Conservation (phyloP, 2,329 filamentous ascomycete species). For the Bipolaris sorokiniana region DNA sequence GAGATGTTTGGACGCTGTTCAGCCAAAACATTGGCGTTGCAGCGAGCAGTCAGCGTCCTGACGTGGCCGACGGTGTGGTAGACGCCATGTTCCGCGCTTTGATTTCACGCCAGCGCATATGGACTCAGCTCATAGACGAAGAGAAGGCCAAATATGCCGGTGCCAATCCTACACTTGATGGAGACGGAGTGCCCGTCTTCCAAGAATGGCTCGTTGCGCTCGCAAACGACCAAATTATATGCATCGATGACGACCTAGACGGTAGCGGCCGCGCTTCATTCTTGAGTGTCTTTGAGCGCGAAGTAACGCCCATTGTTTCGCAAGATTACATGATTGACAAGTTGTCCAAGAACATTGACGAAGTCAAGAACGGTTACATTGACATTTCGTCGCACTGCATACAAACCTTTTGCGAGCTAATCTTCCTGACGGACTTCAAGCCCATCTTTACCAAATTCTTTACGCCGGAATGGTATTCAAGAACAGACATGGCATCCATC, state of each 20-base stretch:
- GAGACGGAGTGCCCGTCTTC: conserved; percentile 75
- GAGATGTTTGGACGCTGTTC: conserved; percentile 97
- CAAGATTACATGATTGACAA: conserved; percentile 73
- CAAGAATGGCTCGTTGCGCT: conserved; percentile 95
- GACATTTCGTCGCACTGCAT: conserved; percentile 95
- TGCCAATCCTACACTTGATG: conserved; percentile 62
- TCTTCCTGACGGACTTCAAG: conserved; percentile 90
- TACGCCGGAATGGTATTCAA: conserved; percentile 85
- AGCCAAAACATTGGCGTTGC: conserved; percentile 89
- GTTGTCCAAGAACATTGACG: conserved; percentile 73
- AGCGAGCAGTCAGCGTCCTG: conserved; percentile 80
- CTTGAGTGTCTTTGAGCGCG: conserved; percentile 82
- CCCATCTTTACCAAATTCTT: conserved; percentile 87
- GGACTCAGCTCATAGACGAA: conserved; percentile 87
- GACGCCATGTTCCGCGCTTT: conserved; percentile 94
- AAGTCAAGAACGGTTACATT: conserved; percentile 87
- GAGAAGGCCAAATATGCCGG: conserved; percentile 75
- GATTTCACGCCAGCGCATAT: conserved; percentile 79
- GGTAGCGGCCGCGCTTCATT: conserved; percentile 73
- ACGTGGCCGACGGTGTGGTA: conserved; percentile 93
- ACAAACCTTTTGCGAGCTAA: conserved; percentile 80
- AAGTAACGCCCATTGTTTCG: conserved; percentile 81
- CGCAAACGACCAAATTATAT: conserved; percentile 98
- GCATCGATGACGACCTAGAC: conserved; percentile 79
- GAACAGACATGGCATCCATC: conserved; percentile 89